Conservation (phyloP, 2,329 filamentous ascomycete species). For the Fusarium poae region DNA sequence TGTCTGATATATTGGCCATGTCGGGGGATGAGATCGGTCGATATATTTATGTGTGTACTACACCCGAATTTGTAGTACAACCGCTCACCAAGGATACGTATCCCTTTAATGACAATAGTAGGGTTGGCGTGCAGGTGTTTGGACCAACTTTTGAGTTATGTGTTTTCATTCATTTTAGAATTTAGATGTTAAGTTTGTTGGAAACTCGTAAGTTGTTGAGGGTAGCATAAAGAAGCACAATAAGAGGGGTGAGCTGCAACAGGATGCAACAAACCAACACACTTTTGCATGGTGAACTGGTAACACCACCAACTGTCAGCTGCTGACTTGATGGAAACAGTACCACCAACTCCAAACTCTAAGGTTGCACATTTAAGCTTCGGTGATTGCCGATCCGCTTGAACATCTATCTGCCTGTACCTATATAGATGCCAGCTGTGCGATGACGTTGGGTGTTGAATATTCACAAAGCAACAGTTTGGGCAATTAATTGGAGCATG, state of each 20-base stretch:
- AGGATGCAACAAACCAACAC: not conserved
- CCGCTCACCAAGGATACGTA: not conserved
- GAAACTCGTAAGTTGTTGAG: not conserved
- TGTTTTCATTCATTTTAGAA: not conserved
- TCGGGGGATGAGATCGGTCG: not conserved
- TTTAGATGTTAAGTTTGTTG: not conserved
- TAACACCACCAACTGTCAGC: conserved; percentile 19
- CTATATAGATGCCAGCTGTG: conserved; percentile 2
- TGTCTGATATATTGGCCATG: not conserved
- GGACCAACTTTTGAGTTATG: not conserved
- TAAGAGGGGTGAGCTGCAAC: not conserved
- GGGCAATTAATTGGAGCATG: conserved; percentile 8
- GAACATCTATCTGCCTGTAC: not conserved
- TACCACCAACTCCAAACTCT: conserved; percentile 24
- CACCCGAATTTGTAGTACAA: not conserved
- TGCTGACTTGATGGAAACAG: conserved; percentile 10
- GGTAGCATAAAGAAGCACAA: not conserved
- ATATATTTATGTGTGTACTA: not conserved
- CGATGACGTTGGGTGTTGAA: conserved; percentile 11
- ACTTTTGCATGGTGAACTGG: not conserved
- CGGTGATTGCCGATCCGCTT: not conserved
- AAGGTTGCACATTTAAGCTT: conserved; percentile 11
- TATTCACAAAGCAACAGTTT: conserved; percentile 9
- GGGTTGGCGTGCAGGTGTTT: not conserved
- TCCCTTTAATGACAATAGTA: not conserved